phyloP scores from a whole-genome alignment of 2,329 filamentous ascomycete genomes.

The Nemania diffusa region DNA sequence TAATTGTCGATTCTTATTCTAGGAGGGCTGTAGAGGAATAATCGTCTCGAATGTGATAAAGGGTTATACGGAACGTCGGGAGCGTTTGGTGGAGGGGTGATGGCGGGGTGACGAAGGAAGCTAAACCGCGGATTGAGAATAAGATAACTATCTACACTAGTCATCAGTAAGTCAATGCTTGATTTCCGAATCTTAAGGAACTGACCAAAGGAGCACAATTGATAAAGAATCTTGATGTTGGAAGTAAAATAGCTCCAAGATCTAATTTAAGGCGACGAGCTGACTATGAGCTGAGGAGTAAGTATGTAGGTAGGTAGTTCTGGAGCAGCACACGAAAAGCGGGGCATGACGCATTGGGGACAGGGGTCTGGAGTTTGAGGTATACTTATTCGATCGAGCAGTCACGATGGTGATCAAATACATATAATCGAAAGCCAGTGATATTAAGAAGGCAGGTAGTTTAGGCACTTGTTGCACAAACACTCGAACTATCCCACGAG shows the following conservation, averaged over 20 bases:
- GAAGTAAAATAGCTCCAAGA: neutral
- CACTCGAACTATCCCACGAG: neutral
- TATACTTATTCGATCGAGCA: too few species aligned
- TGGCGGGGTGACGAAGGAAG: slow-evolving; percentile 21
- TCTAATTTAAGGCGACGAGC: slow-evolving; percentile 10
- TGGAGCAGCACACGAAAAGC: slow-evolving; percentile 11
- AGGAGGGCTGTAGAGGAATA: neutral
- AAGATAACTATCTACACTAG: neutral
- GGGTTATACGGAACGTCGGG: neutral
- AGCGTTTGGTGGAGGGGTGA: slow-evolving; percentile 18
- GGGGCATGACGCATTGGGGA: slow-evolving; percentile 36
- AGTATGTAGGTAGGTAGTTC: neutral
- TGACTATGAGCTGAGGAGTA: neutral
- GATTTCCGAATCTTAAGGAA: neutral
- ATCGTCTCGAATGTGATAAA: neutral
- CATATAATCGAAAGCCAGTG: neutral
- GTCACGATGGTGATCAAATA: neutral
- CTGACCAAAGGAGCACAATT: neutral
- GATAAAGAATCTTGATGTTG: neutral
- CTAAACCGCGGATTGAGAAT: neutral
- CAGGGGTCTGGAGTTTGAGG: slow-evolving; percentile 17
- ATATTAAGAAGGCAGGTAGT: neutral
- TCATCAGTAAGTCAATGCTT: neutral
- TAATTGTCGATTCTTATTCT: neutral
- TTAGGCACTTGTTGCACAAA: neutral